Conservation (phyloP, 192 early-diverging fungal genomes). For the Chytriomyces sp. region DNA sequence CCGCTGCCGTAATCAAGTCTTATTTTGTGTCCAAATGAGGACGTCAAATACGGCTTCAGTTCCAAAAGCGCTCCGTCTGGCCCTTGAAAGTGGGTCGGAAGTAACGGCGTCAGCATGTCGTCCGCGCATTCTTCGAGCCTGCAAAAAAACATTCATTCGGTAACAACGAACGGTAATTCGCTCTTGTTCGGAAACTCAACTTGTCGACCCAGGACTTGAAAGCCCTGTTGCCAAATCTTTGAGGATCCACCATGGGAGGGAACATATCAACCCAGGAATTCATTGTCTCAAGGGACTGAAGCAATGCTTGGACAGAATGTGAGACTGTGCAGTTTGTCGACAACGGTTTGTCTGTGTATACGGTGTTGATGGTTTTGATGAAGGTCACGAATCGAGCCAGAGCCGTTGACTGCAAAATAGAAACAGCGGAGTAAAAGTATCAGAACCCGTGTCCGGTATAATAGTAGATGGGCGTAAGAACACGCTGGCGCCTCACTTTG, state of each 20-base stretch:
- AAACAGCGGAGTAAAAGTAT: constrained; percentile 55
- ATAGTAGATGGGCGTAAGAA: constrained; percentile 64
- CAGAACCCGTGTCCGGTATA: constrained; percentile 59
- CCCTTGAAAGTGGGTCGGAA: background rate
- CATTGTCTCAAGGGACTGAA: constrained; percentile 70
- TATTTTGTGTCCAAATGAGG: constrained; percentile 83
- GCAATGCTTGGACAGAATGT: constrained; percentile 53
- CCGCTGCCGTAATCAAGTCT: constrained; percentile 98
- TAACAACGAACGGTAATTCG: background rate
- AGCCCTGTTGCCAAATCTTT: constrained; percentile 91
- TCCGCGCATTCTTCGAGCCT: background rate
- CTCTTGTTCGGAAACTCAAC: constrained; percentile 51
- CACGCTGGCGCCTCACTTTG: background rate
- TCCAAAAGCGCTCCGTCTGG: constrained; percentile 64
- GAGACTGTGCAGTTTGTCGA: background rate
- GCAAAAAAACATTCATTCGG: background rate
- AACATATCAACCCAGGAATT: constrained; percentile 75
- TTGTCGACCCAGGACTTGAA: constrained; percentile 80
- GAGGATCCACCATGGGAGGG: constrained; percentile 67
- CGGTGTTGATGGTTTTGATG: background rate
- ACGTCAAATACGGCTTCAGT: constrained; percentile 72
- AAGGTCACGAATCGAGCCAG: background rate
- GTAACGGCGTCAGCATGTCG: background rate
- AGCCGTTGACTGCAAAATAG: constrained; percentile 52
- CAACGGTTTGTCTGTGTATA: constrained; percentile 13